Evolutionary conservation across 2,329 filamentous ascomycete genomes (phyloP).

Genomic region (Epichloe brachyelytri): DNA sequence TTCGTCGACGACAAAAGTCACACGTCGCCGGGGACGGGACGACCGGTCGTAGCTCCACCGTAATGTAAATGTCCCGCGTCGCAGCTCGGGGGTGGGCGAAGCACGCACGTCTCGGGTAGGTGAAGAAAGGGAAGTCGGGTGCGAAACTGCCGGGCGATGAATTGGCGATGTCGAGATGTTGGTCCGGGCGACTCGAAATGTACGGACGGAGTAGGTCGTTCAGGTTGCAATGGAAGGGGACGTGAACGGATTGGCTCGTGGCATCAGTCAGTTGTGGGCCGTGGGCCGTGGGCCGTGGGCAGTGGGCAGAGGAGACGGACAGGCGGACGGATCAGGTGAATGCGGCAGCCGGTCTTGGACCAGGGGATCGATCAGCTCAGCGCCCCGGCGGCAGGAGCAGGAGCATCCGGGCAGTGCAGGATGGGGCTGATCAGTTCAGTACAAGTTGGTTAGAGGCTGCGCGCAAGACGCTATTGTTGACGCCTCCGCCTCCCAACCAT

Average conservation of each 20-base stretch:
- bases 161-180: constrained; percentile 1
- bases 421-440: background rate
- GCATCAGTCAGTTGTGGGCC: constrained; percentile 2
- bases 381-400: background rate
- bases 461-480: background rate
- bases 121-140: background rate
- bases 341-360: background rate
- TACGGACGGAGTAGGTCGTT: background rate
- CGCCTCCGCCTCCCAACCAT: background rate
- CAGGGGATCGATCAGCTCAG: background rate
- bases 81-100: background rate
- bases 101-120: background rate
- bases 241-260: constrained; percentile 3
- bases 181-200: background rate
- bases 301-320: constrained; percentile 2
- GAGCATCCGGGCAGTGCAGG: background rate
- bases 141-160: background rate
- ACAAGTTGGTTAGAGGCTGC: background rate
- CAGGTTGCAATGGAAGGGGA: background rate
- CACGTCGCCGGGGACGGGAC: background rate
- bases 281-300: constrained; percentile 6
- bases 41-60: constrained; percentile 1
- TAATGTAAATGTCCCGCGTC: background rate
- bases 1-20: background rate
- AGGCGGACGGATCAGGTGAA: constrained; percentile 7